Base-by-base conservation (phyloP, 208 protist genomes). In the Trypanosoma congolense region DNA sequence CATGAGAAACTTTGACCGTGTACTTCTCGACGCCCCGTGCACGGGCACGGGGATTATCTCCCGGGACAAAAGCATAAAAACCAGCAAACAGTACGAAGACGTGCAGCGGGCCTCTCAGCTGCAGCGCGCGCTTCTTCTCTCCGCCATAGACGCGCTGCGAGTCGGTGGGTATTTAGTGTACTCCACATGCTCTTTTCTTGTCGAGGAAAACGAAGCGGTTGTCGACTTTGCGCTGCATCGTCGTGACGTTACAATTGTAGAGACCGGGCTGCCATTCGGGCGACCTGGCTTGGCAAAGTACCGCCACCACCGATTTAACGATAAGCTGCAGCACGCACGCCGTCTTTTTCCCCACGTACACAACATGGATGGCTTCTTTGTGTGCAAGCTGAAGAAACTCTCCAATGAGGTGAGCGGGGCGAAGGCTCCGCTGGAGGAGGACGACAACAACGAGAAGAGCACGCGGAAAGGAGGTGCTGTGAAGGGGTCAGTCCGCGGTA, bases 321-420 rank as follows among this genome's bases (percentile, higher is more conserved):
- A 82, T 21, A 80, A 74, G 41, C 56, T 95, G 42, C 67, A 81
- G 56, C 41, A 64, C 40, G 73, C 76, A 43, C 81, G 77, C n/a
- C 77, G 80, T 12, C 93, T 97, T 71, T 99, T 99, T 59, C 98
- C 98, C 19, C 98, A 99, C 66, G 86, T 90, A 21, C 97, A 99
- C 82, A 99, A 99, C 79, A 98, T 99, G 93, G 97, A 99, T 60
- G 98, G 98, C 49, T 99, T 99, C 90, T 99, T 96, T 74, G 97
- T 99, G 2, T 95, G 88, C 70, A 99, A 99, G 76, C 73, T 99
- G 35, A 91, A 96, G 65, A 99, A 99, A 74, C 38, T 92, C 9
- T 80, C 79, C 2, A 48, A 77, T 35, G 55, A 30, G 22, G 21
- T n/a, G 74, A 68, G 40, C 50, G 55, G 18, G 6, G 28, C 16